These are phyloP conservation scores for Macrotyloma uniflorum DNA, from an alignment of 306 rosid species.

Conservation along the genomic window DNA sequence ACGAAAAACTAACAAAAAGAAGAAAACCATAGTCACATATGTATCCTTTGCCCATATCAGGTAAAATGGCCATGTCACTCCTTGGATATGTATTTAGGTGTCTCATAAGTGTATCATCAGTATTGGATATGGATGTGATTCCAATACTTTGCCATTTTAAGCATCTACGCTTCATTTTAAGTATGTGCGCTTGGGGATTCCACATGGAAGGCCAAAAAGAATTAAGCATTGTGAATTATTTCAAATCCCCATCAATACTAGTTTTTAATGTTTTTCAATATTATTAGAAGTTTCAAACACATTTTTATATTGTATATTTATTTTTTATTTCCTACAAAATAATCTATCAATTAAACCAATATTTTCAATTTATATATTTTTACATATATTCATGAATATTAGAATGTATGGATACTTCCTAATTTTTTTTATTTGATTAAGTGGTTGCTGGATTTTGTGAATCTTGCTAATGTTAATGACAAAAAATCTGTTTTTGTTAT, in stretches of 20 bases:
- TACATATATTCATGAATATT: background rate
- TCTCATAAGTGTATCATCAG: background rate
- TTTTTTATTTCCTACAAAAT: background rate
- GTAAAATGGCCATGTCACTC: too few relatives aligned
- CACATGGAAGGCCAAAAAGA: background rate
- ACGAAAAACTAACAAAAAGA: too few relatives aligned
- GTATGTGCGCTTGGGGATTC: background rate
- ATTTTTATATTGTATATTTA: background rate
- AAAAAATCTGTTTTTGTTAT: conserved; percentile 40
- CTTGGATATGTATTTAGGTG: background rate
- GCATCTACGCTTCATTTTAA: background rate
- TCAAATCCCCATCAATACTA: background rate
- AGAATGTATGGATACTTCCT: background rate
- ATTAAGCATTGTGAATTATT: background rate
- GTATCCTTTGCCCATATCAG: too few relatives aligned
- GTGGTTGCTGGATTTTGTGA: background rate
- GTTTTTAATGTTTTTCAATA: background rate
- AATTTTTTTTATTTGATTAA: conserved; percentile 1
- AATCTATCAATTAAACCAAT: background rate
- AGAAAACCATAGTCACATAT: too few relatives aligned
- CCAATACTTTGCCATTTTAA: background rate
- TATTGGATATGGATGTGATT: background rate
- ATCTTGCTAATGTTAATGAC: conserved; percentile 19
- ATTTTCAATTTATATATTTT: background rate
- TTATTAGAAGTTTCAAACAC: background rate